phyloP scores from a whole-genome alignment of 352 stramenopile species.

The Phytophthora nicotianae region DNA sequence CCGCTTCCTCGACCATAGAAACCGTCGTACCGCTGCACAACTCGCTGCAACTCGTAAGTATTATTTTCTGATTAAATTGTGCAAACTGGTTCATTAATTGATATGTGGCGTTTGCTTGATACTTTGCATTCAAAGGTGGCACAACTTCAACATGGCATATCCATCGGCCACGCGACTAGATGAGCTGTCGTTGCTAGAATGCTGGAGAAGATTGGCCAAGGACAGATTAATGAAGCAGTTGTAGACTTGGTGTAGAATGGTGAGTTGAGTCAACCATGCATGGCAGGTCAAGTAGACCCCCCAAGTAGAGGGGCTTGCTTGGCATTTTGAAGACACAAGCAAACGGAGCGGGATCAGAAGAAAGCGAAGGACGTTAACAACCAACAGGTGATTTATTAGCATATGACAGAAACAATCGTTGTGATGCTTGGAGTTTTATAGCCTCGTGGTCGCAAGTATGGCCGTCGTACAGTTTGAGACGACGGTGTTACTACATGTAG shows the following conservation, averaged over 20 bases:
- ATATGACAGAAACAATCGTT: constrained; percentile 10
- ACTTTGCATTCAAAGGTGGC: constrained; percentile 35
- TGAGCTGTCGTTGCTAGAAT: constrained; percentile 22
- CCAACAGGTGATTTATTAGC: constrained; percentile 36
- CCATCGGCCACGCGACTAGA: constrained; percentile 44
- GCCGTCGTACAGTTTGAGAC: too few relatives aligned
- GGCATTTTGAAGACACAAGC: constrained; percentile 30
- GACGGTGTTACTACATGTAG: too few relatives aligned
- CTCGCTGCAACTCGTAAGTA: constrained; percentile 67
- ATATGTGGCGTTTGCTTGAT: constrained; percentile 1
- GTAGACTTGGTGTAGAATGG: constrained; percentile 1
- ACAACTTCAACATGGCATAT: constrained; percentile 63
- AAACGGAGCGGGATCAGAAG: background rate
- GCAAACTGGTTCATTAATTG: constrained; percentile 1
- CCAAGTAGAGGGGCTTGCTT: constrained; percentile 12
- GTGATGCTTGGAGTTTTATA: too few relatives aligned
- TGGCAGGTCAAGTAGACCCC: constrained; percentile 5
- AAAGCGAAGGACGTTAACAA: constrained; percentile 20
- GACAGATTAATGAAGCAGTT: background rate
- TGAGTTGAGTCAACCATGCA: background rate
- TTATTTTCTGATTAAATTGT: background rate
- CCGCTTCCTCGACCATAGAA: constrained; percentile 74
- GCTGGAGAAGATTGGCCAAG: background rate
- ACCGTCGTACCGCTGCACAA: constrained; percentile 74
- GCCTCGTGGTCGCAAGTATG: too few relatives aligned